phyloP scores from a whole-genome alignment of 2,329 filamentous ascomycete genomes.

The Fusarium haematococcum region DNA sequence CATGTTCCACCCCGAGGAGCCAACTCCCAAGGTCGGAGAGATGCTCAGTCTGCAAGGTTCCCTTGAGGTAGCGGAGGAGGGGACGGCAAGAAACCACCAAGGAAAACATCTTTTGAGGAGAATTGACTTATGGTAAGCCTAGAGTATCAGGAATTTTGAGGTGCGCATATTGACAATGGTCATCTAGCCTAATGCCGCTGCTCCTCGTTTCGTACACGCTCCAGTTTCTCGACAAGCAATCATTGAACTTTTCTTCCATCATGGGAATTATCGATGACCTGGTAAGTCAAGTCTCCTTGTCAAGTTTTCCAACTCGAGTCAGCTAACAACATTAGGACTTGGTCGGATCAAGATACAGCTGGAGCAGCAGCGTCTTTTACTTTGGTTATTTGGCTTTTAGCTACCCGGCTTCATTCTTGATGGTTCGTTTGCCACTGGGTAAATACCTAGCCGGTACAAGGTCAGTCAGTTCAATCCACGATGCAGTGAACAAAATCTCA shows the following conservation, averaged over 20 bases:
- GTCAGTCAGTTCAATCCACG: neutral
- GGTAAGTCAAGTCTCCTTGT: neutral
- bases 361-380: conserved; percentile 39
- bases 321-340: conserved; percentile 21
- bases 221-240: conserved; percentile 43
- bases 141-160: neutral
- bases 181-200: conserved; percentile 30
- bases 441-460: conserved; percentile 37
- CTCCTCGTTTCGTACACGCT: conserved; percentile 39
- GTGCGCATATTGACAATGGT: neutral
- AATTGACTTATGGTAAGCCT: conserved; percentile 32
- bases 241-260: conserved; percentile 38
- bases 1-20: neutral
- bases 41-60: conserved; percentile 30
- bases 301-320: accelerated
- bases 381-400: conserved; percentile 41
- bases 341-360: conserved; percentile 32
- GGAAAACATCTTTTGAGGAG: conserved; percentile 10
- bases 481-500: neutral
- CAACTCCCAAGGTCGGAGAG: conserved; percentile 22
- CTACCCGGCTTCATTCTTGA: conserved; percentile 38
- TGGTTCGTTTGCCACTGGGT: conserved; percentile 36
- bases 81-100: neutral
- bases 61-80: conserved; percentile 15
- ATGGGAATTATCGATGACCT: conserved; percentile 40